Percentiles rank a stretch among this genome's conserved stretches.
Conservation (phyloP, 2,329 filamentous ascomycete species). For the Paracorniculantispora psalliotae region DNA sequence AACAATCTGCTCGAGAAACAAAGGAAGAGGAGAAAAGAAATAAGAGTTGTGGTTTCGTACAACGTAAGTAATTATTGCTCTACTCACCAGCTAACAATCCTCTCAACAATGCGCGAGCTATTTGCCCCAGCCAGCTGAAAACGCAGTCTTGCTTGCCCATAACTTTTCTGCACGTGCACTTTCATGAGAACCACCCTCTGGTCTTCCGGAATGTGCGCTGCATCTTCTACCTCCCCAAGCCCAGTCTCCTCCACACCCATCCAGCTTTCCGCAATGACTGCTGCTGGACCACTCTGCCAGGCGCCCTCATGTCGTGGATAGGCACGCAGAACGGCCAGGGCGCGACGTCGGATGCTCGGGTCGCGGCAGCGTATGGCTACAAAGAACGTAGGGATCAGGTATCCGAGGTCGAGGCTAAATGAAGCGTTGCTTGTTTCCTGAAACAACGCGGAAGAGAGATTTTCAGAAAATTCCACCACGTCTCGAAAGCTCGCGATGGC, state of each 20-base stretch:
- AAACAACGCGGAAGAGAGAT: neutral
- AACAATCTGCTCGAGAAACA: too few species aligned
- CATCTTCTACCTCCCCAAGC: neutral
- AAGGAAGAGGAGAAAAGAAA: too few species aligned
- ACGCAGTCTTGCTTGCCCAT: neutral
- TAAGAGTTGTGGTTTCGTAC: too few species aligned
- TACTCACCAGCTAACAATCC: neutral
- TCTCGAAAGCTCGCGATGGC: neutral
- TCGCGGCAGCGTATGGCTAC: constrained; percentile 6
- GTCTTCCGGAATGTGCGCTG: neutral
- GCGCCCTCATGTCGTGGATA: constrained; percentile 1
- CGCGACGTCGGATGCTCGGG: neutral
- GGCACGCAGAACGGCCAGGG: neutral
- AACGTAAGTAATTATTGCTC: too few species aligned
- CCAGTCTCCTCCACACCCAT: neutral
- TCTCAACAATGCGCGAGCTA: neutral
- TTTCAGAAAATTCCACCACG: neutral
- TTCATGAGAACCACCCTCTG: neutral
- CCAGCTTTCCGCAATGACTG: neutral
- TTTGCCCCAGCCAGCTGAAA: neutral
- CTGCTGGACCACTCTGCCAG: constrained; percentile 7
- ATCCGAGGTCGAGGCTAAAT: constrained; percentile 10
- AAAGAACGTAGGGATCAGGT: neutral
- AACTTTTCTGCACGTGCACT: neutral
- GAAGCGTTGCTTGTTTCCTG: neutral